Conservation (phyloP, 495 filamentous ascomycete genomes). For the Xylaria intraflava region DNA sequence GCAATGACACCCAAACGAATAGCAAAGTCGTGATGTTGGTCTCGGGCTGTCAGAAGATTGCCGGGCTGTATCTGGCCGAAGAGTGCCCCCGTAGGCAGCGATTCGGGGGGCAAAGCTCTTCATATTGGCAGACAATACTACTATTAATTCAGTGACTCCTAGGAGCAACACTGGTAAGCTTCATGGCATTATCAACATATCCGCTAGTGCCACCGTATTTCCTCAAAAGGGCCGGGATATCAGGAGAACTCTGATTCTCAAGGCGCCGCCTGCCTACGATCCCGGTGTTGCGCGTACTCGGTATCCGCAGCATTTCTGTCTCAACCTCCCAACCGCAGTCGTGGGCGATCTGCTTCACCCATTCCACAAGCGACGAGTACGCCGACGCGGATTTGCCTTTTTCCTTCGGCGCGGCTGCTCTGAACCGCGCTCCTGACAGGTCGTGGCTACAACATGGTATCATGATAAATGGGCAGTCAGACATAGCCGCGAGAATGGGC, state of each 20-base stretch:
- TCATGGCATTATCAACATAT: slow-evolving; percentile 48
- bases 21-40: too few relatives aligned
- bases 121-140: too few relatives aligned
- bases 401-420: slow-evolving; percentile 57
- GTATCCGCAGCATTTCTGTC: slow-evolving; percentile 74
- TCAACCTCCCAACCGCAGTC: slow-evolving; percentile 73
- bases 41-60: too few relatives aligned
- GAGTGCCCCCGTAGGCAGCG: too few relatives aligned
- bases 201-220: slow-evolving; percentile 50
- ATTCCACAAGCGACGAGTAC: slow-evolving; percentile 69
- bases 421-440: slow-evolving; percentile 64
- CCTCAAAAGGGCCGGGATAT: slow-evolving; percentile 36
- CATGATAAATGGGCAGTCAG: slow-evolving; percentile 71
- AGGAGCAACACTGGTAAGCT: slow-evolving; percentile 37
- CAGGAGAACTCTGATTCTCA: neutral
- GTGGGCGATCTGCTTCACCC: slow-evolving; percentile 56
- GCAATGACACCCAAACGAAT: too few relatives aligned
- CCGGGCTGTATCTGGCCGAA: too few relatives aligned
- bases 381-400: slow-evolving; percentile 47
- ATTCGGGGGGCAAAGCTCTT: too few relatives aligned
- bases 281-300: slow-evolving; percentile 80
- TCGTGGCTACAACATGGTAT: slow-evolving; percentile 95
- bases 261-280: slow-evolving; percentile 55
- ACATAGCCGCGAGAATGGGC: slow-evolving; percentile 73
- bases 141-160: slow-evolving; percentile 38